A percentile compares a stretch with the other conserved stretches of the same genome.
These are phyloP conservation scores for Fusarium sp. DNA, from an alignment of 2,329 filamentous ascomycete genomes.

Conservation along the genomic window DNA sequence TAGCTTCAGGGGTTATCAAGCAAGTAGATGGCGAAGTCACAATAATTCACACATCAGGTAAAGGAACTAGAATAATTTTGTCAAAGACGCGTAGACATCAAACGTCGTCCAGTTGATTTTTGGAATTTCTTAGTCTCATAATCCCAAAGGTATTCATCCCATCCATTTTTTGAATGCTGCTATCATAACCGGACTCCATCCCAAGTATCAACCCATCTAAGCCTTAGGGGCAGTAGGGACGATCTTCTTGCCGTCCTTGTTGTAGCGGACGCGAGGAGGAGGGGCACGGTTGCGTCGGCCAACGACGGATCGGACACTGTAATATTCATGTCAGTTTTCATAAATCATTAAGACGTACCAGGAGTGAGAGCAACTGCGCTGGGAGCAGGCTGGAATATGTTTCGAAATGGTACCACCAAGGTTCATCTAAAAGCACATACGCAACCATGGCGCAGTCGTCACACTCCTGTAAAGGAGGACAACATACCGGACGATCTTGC, in stretches of 20 bases:
- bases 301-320: constrained; percentile 94
- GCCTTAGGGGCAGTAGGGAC: constrained; percentile 73
- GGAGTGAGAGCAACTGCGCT: constrained; percentile 18
- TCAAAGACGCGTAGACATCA: constrained; percentile 40
- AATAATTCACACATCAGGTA: background rate
- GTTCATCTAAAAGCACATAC: constrained; percentile 68
- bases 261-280: constrained; percentile 97
- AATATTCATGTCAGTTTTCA: constrained; percentile 57
- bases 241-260: constrained; percentile 99
- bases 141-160: constrained; percentile 53
- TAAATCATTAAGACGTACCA: constrained; percentile 43
- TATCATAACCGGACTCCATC: constrained; percentile 56
- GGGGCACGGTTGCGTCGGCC: constrained; percentile 99
- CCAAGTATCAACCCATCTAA: constrained; percentile 52
- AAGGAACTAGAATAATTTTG: background rate
- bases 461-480: constrained; percentile 64
- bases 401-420: constrained; percentile 65
- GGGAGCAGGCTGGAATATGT: constrained; percentile 50
- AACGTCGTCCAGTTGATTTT: constrained; percentile 49
- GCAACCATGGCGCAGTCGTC: constrained; percentile 66
- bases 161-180: constrained; percentile 55
- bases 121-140: constrained; percentile 49
- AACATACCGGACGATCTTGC: constrained; percentile 99
- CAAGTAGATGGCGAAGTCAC: background rate
- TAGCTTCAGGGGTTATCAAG: background rate